These are phyloP conservation scores for Prinsepia uniflora DNA, from an alignment of 306 rosid genomes.

Conservation along the genomic window DNA sequence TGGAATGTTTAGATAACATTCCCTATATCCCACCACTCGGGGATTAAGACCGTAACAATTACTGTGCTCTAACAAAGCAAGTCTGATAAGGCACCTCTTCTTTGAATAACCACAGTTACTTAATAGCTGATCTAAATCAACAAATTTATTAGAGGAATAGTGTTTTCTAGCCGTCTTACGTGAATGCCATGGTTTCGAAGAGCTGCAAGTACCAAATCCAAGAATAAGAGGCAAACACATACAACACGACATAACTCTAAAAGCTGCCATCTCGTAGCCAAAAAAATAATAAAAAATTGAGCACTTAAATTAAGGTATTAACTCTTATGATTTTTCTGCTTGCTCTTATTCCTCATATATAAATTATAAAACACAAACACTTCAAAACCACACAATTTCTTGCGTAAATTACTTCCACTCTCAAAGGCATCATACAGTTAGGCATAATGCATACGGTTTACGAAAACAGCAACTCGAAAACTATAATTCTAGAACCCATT, in stretches of 20 bases:
- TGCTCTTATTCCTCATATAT: background rate
- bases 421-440: background rate
- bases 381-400: background rate
- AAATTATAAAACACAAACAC: background rate
- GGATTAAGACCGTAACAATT: slow-evolving; percentile 25
- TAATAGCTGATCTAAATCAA: slow-evolving; percentile 37
- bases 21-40: slow-evolving; percentile 33
- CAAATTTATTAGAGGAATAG: slow-evolving; percentile 39
- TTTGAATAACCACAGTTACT: slow-evolving; percentile 63
- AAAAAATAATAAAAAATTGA: background rate
- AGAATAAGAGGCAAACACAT: slow-evolving; percentile 10
- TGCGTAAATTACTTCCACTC: background rate
- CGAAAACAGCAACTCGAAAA: background rate
- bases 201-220: slow-evolving; percentile 39
- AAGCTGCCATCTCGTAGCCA: background rate
- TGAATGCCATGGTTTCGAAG: slow-evolving; percentile 39
- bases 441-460: background rate
- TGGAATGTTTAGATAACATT: slow-evolving; percentile 37
- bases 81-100: slow-evolving; percentile 51
- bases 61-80: slow-evolving; percentile 36
- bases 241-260: background rate
- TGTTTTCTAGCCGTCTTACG: slow-evolving; percentile 25
- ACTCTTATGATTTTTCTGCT: background rate
- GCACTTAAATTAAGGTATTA: background rate
- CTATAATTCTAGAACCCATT: background rate